Base-by-base conservation (phyloP, 306 rosid species). In the Trifolium dubium region DNA sequence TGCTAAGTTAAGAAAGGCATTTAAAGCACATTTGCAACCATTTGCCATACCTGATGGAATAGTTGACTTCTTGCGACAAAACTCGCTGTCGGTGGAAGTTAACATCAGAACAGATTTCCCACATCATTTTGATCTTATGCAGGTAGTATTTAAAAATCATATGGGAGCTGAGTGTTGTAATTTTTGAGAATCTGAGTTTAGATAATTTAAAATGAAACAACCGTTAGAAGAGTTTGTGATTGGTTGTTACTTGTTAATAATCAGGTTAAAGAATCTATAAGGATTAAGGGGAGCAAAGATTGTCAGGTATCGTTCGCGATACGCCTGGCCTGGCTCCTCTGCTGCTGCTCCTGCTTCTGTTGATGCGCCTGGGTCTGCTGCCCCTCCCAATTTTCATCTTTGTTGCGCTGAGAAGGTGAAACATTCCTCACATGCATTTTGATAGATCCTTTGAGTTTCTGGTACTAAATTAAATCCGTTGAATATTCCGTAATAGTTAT, bases 401-500 rank as follows among this genome's bases (percentile, higher is more conserved):
- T 43, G 50, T 12, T 3, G 15, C 1, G 1, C 50, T 44, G 50
- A 44, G 12, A 44, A 12, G n/a, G 50, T 44, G 12, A 10, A 44
- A 10, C 50, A 12, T 44, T 44, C 50, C n/a, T 44, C 50, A 11
- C 14, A 10, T 44, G n/a, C n/a, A 12, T 44, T 44, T 12, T 44
- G 50, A 44, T 44, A 13, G 50, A 44, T 10, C 6, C n/a, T n/a
- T 43, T 43, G 4, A 43, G 14, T 43, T 10, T 41, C 49, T 3
- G 14, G 13, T 11, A 43, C n/a, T 43, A 11, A 43, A 43, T 11
- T 3, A 44, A 44, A 12, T 12, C n/a, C 11, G 62, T 44, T 40
- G 51, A 35, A 72, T 72, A 60, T 62, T 62, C 29, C 28, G 46
- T 7, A 32, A 61, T 73, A 61, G 32, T 72, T 59, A 15, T 30